A percentile compares a stretch with the other conserved stretches of the same genome.
phyloP scores from a whole-genome alignment of 78 protist genomes.

The Speleostelium caveatum region DNA sequence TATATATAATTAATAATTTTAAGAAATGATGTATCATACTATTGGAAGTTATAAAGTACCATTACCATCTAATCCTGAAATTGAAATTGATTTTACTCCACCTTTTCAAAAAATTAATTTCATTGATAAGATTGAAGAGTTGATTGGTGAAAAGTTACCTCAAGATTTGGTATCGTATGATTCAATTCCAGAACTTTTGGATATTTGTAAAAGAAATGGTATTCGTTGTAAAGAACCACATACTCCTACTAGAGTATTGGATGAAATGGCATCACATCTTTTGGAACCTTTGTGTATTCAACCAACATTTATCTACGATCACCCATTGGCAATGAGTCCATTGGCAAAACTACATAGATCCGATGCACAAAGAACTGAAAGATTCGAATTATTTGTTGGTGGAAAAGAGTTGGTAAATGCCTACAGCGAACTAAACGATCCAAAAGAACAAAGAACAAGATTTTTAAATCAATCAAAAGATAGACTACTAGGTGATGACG shows the following conservation, averaged over 20 bases:
- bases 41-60: slow-evolving; percentile 77
- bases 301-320: slow-evolving; percentile 99
- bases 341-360: slow-evolving; percentile 96
- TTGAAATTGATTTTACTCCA: slow-evolving; percentile 96
- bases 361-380: slow-evolving; percentile 93
- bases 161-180: slow-evolving; percentile 37
- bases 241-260: slow-evolving; percentile 97
- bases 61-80: slow-evolving; percentile 68
- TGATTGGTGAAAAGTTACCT: slow-evolving; percentile 66
- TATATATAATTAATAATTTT: neutral
- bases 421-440: slow-evolving; percentile 99
- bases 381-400: slow-evolving; percentile 98
- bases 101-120: slow-evolving; percentile 95
- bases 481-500: slow-evolving; percentile 94
- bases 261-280: slow-evolving; percentile 91
- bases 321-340: slow-evolving; percentile 99
- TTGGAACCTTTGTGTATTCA: slow-evolving; percentile 94
- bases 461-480: slow-evolving; percentile 95
- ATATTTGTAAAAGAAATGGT: slow-evolving; percentile 64
- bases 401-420: slow-evolving; percentile 98
- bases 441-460: slow-evolving; percentile 97
- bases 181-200: slow-evolving; percentile 67
- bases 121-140: slow-evolving; percentile 89
- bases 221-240: slow-evolving; percentile 92
- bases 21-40: slow-evolving; percentile 76